A percentile compares a stretch with the other conserved stretches of the same genome.
These are phyloP conservation scores for Fusarium sororula DNA, from an alignment of 2,329 filamentous ascomycete species.

Conservation along the genomic window DNA sequence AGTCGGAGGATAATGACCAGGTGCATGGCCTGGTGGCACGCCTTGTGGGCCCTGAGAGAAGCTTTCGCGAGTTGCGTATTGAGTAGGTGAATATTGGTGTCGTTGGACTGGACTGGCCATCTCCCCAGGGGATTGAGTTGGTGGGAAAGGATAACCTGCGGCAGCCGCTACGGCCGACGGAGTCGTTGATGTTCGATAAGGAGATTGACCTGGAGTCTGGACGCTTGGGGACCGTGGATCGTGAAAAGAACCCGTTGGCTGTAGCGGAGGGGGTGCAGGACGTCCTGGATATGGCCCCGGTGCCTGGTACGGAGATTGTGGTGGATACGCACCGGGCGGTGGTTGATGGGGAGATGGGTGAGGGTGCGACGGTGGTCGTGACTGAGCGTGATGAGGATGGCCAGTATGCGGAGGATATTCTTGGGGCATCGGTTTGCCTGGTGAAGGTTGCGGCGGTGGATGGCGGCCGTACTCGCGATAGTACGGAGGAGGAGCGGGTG, in stretches of 20 bases:
- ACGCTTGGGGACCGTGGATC: conserved; percentile 62
- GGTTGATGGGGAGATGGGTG: conserved; percentile 44
- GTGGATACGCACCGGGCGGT: conserved; percentile 48
- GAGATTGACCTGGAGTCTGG: conserved; percentile 53
- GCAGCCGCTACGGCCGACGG: conserved; percentile 52
- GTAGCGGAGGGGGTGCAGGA: conserved; percentile 56
- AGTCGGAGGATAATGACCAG: conserved; percentile 45
- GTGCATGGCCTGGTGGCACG: conserved; percentile 19
- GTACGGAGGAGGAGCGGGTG: conserved; percentile 47
- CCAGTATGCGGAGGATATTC: conserved; percentile 53
- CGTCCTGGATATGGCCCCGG: conserved; percentile 55
- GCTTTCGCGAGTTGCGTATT: conserved; percentile 56
- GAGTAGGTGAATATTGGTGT: conserved; percentile 59
- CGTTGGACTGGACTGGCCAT: conserved; percentile 61
- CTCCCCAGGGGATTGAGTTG: conserved; percentile 52
- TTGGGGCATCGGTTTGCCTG: conserved; percentile 54
- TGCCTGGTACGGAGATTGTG: conserved; percentile 51
- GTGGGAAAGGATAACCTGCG: conserved; percentile 62
- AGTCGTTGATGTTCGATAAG: conserved; percentile 61
- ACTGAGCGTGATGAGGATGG: conserved; percentile 44
- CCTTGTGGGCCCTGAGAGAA: conserved; percentile 52
- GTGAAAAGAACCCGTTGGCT: conserved; percentile 54
- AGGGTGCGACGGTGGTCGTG: conserved; percentile 47
- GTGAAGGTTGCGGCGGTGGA: conserved; percentile 59
- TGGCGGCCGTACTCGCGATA: conserved; percentile 62